Percentiles rank a stretch among this genome's conserved stretches.
phyloP scores from a whole-genome alignment of 2,329 filamentous ascomycete genomes.

The Dactylellina cionopaga region DNA sequence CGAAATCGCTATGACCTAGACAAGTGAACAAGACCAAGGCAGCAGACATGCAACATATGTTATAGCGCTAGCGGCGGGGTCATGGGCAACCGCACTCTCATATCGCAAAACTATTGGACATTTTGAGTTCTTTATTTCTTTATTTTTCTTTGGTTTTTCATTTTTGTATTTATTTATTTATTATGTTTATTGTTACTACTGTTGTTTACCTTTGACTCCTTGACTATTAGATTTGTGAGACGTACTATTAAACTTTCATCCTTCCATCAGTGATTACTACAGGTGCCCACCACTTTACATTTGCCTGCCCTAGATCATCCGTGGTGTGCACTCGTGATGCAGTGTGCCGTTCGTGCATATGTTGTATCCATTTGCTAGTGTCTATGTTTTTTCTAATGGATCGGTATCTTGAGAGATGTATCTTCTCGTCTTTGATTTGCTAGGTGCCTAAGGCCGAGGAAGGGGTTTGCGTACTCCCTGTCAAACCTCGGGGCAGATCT shows the following conservation, averaged over 20 bases:
- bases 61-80: not conserved
- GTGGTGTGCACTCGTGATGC: constrained; percentile 15
- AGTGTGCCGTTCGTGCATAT: constrained; percentile 28
- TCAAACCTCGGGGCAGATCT: no score
- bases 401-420: no score
- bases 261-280: constrained; percentile 20
- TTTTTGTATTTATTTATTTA: not conserved
- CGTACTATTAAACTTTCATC: not conserved
- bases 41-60: not conserved
- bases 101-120: not conserved
- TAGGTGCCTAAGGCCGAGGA: no score
- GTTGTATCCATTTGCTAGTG: not conserved
- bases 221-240: constrained; percentile 46
- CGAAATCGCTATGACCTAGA: no score
- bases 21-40: no score
- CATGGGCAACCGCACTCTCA: not conserved
- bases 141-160: not conserved
- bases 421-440: not conserved
- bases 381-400: not conserved
- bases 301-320: constrained; percentile 15
- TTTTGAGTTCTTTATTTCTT: no score
- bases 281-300: constrained; percentile 21
- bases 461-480: no score
- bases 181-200: no score
- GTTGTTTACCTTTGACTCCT: not conserved